A percentile compares a stretch with the other conserved stretches of the same genome.
Evolutionary conservation across 2,329 filamentous ascomycete species (phyloP).

Genomic region (Apiospora hydei): DNA sequence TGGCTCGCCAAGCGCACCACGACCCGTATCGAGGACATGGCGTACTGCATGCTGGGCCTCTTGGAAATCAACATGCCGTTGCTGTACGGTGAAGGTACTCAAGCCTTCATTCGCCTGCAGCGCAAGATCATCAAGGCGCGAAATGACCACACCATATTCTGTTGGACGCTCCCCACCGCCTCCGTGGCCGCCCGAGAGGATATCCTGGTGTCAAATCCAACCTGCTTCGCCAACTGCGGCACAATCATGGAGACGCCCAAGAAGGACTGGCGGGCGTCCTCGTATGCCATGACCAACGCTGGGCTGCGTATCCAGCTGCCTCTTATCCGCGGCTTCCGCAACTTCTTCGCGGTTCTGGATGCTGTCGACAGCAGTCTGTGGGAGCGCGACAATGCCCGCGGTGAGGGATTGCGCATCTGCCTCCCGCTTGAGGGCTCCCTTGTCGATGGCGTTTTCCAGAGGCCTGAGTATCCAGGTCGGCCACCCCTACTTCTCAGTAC

Average conservation of each 20-base stretch:
- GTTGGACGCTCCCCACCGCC: neutral
- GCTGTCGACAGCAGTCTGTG: neutral
- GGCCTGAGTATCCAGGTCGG: neutral
- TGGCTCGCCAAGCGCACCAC: conserved; percentile 17
- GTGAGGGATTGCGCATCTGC: neutral
- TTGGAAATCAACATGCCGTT: conserved; percentile 22
- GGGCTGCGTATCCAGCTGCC: neutral
- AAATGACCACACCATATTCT: neutral
- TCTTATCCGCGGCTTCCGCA: neutral
- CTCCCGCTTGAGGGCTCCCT: neutral
- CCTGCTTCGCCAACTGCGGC: neutral
- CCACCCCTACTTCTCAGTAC: neutral
- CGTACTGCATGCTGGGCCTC: conserved; percentile 21
- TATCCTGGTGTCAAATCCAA: neutral
- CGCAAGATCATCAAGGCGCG: neutral
- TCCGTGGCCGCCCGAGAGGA: neutral
- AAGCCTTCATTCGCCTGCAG: conserved; percentile 10
- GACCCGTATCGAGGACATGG: conserved; percentile 17
- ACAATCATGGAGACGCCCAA: neutral
- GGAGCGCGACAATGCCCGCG: neutral
- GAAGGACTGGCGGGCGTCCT: neutral
- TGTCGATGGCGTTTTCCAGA: neutral
- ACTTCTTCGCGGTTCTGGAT: neutral
- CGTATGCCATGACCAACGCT: neutral
- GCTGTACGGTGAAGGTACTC: conserved; percentile 8